These are phyloP conservation scores for Schizosaccharomyces octosporus DNA, from an alignment of 805 yeast genomes.

Conservation along the genomic window DNA sequence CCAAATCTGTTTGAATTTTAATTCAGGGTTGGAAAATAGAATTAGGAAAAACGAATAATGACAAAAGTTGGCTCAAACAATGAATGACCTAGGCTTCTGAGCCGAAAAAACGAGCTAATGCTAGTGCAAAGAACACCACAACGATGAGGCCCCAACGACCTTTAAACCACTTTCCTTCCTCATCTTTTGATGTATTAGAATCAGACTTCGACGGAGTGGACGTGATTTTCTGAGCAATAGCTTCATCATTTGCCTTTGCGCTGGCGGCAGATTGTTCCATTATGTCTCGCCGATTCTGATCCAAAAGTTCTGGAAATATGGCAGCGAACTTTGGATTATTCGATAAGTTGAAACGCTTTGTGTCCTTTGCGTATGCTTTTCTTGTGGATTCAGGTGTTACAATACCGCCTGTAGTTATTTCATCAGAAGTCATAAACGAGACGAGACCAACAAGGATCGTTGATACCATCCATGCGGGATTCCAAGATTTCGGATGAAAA, in stretches of 20 bases:
- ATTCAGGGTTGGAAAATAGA: too few species aligned
- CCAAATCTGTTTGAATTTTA: too few species aligned
- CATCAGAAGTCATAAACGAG: constrained; percentile 80
- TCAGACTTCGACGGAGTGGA: too few species aligned
- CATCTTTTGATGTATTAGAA: not conserved
- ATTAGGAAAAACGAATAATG: too few species aligned
- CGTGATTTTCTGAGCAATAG: not conserved
- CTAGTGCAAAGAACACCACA: not conserved
- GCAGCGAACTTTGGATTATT: constrained; percentile 35
- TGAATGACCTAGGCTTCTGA: not conserved
- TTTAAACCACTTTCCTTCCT: not conserved
- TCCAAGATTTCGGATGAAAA: constrained; percentile 86
- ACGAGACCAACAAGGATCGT: constrained; percentile 69
- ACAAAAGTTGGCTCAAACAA: not conserved
- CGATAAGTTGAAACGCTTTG: constrained; percentile 35
- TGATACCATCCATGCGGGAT: constrained; percentile 85
- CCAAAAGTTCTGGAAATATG: constrained; percentile 48
- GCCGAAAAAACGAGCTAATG: not conserved
- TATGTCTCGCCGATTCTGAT: constrained; percentile 17
- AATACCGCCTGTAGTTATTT: constrained; percentile 64
- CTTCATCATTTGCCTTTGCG: not conserved
- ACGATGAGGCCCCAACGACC: not conserved
- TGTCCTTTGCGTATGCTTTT: constrained; percentile 29
- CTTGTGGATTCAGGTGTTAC: constrained; percentile 36
- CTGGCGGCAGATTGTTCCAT: not conserved